Base-by-base conservation (phyloP, 257 asterid genomes). In the Nicotiana obtusifolia region DNA sequence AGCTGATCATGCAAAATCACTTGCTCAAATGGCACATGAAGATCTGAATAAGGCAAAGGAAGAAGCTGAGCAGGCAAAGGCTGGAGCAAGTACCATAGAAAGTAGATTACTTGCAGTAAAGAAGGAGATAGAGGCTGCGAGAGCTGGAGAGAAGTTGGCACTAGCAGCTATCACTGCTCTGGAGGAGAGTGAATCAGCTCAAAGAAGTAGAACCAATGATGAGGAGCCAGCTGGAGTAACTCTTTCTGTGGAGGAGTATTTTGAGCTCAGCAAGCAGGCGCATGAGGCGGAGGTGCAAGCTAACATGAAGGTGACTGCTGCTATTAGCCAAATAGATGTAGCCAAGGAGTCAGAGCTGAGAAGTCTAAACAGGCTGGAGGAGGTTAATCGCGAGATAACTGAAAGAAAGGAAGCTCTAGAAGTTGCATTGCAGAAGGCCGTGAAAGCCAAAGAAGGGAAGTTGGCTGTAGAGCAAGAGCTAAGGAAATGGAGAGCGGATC, bases 51-150 rank as follows among this genome's bases (percentile, higher is more conserved):
- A 85, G 83, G 97, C 93, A 10, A 89, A 88, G 86, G 97, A 91
- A 73, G 98, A 92, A 86, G 93, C 91, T 0, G 97, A 93, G 61
- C 94, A 89, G 81, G 95, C 91, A 19, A 94, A 90, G 84, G 94
- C 93, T 0, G 92, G 88, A 52, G 93, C 89, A 6, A 87, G 88
- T 77, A 91, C 97, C 16, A 67, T 88, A 79, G 92, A 90, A 83
- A 91, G 97, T 71, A 81, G 93, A 86, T 82, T 96, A 83, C 92
- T 85, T 41, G 95, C 95, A 4, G 93, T 95, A 61, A 88, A 84
- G 57, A 94, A 94, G 93, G 98, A 96, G 90, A 94, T 94, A 37
- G 98, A 96, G 84, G 98, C 98, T 14, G 93, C 98, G 13, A 93
- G 87, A 86, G 97, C 98, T 62, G 89, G 94, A 0, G 98, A 94